Conservation (phyloP, 2,329 filamentous ascomycete genomes). For the Phoma sp. region DNA sequence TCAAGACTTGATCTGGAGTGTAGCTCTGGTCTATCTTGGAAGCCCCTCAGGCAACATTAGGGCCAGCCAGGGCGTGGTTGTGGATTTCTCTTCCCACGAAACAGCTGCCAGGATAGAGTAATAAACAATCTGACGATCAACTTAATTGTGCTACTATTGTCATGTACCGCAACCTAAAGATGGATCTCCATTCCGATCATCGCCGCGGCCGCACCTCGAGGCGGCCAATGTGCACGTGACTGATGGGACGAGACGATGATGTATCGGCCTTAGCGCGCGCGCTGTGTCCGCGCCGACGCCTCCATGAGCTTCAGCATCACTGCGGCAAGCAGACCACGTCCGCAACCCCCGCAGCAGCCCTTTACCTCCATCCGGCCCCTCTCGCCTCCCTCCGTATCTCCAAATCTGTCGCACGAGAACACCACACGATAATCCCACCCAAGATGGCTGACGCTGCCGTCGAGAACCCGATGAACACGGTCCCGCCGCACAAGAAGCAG, state of each 20-base stretch:
- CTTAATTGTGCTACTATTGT: too few species aligned
- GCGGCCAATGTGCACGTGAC: not conserved
- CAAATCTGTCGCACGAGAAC: not conserved
- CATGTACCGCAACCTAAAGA: not conserved
- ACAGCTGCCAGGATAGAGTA: too few species aligned
- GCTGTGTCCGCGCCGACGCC: conserved; percentile 26
- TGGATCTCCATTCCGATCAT: not conserved
- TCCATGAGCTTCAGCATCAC: conserved; percentile 37
- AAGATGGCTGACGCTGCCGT: conserved; percentile 86
- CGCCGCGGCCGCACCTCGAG: not conserved
- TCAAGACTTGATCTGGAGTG: too few species aligned
- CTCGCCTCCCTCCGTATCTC: not conserved
- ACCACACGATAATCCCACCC: conserved; percentile 3
- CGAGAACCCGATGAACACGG: conserved; percentile 76
- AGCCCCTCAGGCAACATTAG: too few species aligned
- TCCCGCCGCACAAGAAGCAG: conserved; percentile 81
- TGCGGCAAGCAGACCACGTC: conserved; percentile 24
- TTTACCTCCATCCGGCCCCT: not conserved
- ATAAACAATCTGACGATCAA: too few species aligned
- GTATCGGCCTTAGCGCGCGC: conserved; percentile 30
- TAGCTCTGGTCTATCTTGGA: too few species aligned
- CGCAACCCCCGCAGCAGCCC: conserved; percentile 7
- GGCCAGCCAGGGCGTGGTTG: too few species aligned
- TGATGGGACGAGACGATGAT: conserved; percentile 2
- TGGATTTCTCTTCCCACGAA: too few species aligned